Conservation (phyloP, 2,329 filamentous ascomycete species). For the Trichocomaceae sp. region DNA sequence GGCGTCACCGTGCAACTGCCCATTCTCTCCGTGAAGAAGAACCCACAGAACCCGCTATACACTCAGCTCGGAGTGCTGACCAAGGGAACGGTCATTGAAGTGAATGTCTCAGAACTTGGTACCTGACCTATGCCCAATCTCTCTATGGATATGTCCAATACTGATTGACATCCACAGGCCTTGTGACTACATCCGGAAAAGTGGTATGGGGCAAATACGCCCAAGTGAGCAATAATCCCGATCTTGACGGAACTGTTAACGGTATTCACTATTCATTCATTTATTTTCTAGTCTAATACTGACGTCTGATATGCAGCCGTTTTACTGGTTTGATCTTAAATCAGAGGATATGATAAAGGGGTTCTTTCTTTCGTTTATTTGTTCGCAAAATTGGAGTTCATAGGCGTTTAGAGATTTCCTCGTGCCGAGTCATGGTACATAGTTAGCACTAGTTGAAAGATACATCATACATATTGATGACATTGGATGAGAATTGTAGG, state of each 20-base stretch:
- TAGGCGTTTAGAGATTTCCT: neutral
- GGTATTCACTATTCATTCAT: constrained; percentile 24
- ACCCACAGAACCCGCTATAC: constrained; percentile 82
- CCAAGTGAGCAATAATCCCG: constrained; percentile 52
- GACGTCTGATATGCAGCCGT: constrained; percentile 1
- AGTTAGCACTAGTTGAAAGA: neutral
- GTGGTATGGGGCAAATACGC: constrained; percentile 87
- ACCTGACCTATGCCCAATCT: neutral
- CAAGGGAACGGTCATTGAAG: constrained; percentile 78
- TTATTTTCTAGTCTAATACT: constrained; percentile 11
- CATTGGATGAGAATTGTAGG: no score
- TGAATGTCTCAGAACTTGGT: constrained; percentile 78
- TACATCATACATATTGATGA: neutral
- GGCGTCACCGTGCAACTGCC: constrained; percentile 82
- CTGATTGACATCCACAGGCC: constrained; percentile 42
- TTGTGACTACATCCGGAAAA: constrained; percentile 87
- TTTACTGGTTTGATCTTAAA: constrained; percentile 10
- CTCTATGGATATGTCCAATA: neutral
- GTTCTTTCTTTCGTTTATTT: neutral
- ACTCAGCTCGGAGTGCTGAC: constrained; percentile 87
- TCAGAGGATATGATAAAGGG: neutral
- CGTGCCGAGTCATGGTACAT: neutral
- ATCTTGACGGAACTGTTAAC: constrained; percentile 59
- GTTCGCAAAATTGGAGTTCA: neutral
- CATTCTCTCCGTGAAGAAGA: constrained; percentile 73